phyloP scores from a whole-genome alignment of 305 asterid genomes.

The Fraxinus sp. region DNA sequence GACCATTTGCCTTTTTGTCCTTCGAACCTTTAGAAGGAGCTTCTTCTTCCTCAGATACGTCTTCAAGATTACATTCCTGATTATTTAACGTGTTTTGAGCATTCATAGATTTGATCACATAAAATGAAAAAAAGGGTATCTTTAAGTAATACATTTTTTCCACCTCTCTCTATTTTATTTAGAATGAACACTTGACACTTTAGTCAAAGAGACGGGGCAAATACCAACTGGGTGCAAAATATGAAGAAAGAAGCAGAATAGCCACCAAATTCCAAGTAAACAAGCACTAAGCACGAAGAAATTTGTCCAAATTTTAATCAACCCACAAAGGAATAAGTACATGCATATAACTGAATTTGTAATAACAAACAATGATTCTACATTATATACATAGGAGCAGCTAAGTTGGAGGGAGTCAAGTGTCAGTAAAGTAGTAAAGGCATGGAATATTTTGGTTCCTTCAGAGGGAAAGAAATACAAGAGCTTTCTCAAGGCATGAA shows the following conservation, averaged over 20 bases:
- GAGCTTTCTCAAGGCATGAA: not conserved
- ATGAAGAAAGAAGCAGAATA: not conserved
- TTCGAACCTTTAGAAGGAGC: conserved; percentile 84
- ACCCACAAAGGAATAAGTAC: not conserved
- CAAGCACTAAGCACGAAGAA: not conserved
- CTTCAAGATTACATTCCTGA: conserved; percentile 97
- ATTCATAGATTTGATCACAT: conserved; percentile 12
- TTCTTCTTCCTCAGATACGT: conserved; percentile 71
- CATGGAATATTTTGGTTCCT: not conserved
- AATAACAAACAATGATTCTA: not conserved
- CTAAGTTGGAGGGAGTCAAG: not conserved
- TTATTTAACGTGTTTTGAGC: conserved; percentile 6
- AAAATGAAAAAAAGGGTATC: not conserved
- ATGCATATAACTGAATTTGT: not conserved
- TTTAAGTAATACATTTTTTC: not conserved
- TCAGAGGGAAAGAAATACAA: not conserved
- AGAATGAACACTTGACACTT: not conserved
- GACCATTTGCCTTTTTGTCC: conserved; percentile 87
- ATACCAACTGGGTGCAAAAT: not conserved
- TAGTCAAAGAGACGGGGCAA: not conserved
- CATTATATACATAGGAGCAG: not conserved
- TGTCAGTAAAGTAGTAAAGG: not conserved
- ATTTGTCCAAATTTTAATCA: not conserved
- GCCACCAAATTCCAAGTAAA: not conserved
- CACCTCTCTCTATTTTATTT: not conserved